These are phyloP conservation scores for Cladophialophora exuberans DNA, from an alignment of 2,329 filamentous ascomycete species.

Conservation along the genomic window DNA sequence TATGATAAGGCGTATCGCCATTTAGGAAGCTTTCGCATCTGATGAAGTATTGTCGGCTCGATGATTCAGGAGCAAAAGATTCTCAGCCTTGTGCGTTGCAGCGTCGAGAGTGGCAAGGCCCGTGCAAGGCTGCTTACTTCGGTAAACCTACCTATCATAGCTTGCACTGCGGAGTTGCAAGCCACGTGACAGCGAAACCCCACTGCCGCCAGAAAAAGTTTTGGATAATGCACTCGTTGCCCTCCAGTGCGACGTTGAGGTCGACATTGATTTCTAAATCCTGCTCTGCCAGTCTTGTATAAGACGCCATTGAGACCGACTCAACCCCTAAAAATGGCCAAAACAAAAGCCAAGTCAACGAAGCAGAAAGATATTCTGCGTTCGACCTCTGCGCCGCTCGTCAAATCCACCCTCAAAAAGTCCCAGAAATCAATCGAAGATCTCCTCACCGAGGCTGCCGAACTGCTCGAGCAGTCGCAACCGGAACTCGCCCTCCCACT, in stretches of 20 bases:
- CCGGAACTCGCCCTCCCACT: conserved; percentile 59
- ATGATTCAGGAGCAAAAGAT: too few relatives aligned
- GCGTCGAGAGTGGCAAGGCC: too few relatives aligned
- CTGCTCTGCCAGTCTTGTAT: too few relatives aligned
- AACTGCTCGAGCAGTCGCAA: conserved; percentile 61
- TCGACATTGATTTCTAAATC: too few relatives aligned
- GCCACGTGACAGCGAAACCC: too few relatives aligned
- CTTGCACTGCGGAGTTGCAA: too few relatives aligned
- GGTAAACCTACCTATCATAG: neutral
- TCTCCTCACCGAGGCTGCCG: conserved; percentile 60
- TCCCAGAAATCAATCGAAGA: conserved; percentile 56
- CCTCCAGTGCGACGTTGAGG: too few relatives aligned
- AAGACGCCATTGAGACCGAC: neutral
- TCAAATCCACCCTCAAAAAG: conserved; percentile 47
- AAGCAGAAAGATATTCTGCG: conserved; percentile 26
- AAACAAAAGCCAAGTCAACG: conserved; percentile 23
- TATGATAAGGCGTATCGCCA: too few relatives aligned
- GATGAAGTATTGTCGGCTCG: too few relatives aligned
- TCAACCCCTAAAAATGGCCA: conserved; percentile 19
- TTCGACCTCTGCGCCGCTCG: conserved; percentile 32
- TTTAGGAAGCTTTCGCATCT: too few relatives aligned
- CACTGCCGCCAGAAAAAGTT: too few relatives aligned
- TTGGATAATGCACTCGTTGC: too few relatives aligned
- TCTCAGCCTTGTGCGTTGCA: neutral
- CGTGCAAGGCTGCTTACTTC: neutral